These are phyloP conservation scores for Cordyceps cicadae DNA, from an alignment of 2,329 filamentous ascomycete genomes.

Conservation along the genomic window DNA sequence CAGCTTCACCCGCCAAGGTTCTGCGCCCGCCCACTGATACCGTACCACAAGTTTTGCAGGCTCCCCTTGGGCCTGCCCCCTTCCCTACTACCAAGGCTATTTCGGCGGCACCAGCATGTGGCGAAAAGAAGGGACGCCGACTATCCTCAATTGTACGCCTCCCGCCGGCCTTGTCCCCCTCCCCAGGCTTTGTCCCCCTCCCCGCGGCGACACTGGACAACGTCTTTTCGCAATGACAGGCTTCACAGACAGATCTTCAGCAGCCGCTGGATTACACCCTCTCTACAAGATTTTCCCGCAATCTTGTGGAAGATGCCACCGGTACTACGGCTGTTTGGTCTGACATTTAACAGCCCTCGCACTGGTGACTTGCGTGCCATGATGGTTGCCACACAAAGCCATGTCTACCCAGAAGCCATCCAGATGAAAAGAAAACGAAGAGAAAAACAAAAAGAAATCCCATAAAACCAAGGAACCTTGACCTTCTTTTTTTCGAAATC, in stretches of 20 bases:
- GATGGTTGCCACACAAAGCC: background rate
- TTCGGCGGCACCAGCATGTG: background rate
- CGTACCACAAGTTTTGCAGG: background rate
- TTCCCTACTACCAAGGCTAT: too few species aligned
- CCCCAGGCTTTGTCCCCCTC: background rate
- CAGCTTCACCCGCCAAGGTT: background rate
- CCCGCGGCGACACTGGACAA: background rate
- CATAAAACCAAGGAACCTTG: too few species aligned
- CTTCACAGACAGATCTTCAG: slow-evolving; percentile 5
- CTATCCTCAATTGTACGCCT: background rate
- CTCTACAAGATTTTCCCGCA: background rate
- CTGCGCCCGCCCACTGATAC: background rate
- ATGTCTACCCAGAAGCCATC: background rate
- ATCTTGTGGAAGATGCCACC: slow-evolving; percentile 9
- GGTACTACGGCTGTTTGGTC: background rate
- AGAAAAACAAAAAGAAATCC: background rate
- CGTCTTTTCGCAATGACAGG: background rate
- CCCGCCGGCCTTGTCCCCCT: background rate
- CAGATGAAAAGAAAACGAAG: background rate
- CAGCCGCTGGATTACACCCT: slow-evolving; percentile 4
- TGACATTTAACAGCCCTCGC: slow-evolving; percentile 1
- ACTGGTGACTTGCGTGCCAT: background rate
- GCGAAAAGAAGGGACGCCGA: background rate
- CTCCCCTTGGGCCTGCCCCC: background rate
- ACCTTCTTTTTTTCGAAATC: background rate